phyloP scores from a whole-genome alignment of 305 asterid genomes.

The Solanum hybrid region DNA sequence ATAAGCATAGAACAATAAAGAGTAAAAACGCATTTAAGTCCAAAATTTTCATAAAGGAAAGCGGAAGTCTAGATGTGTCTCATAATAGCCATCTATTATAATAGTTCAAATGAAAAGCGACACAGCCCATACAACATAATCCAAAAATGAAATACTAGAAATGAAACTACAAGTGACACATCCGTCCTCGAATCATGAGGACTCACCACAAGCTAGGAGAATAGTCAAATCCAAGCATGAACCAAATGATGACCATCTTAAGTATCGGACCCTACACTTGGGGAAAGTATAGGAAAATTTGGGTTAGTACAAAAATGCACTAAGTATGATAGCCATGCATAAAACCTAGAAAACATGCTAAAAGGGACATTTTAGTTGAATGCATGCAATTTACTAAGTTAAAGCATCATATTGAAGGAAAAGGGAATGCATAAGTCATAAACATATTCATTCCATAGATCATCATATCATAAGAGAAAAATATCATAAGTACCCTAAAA shows the following conservation, averaged over 20 bases:
- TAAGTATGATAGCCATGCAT: not conserved
- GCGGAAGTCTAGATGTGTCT: not conserved
- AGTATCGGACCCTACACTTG: not conserved
- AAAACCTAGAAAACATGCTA: not conserved
- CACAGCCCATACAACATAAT: not conserved
- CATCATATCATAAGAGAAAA: not conserved
- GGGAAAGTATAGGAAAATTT: not conserved
- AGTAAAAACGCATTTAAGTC: too few species aligned
- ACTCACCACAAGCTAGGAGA: not conserved
- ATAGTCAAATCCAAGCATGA: not conserved
- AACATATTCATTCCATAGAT: not conserved
- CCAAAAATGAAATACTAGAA: not conserved
- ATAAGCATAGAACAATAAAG: not conserved
- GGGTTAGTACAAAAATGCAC: not conserved
- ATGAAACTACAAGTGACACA: not conserved
- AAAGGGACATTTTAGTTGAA: not conserved
- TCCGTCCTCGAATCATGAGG: not conserved
- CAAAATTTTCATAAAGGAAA: too few species aligned
- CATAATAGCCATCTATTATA: not conserved
- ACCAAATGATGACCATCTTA: not conserved
- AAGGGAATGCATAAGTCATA: not conserved
- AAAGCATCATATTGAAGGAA: not conserved
- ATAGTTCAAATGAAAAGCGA: not conserved
- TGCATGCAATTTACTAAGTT: not conserved
- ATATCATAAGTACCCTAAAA: not conserved